Base-by-base conservation (phyloP, 371 early-diverging fungal species). In the Lichtheimia corymbifera region DNA sequence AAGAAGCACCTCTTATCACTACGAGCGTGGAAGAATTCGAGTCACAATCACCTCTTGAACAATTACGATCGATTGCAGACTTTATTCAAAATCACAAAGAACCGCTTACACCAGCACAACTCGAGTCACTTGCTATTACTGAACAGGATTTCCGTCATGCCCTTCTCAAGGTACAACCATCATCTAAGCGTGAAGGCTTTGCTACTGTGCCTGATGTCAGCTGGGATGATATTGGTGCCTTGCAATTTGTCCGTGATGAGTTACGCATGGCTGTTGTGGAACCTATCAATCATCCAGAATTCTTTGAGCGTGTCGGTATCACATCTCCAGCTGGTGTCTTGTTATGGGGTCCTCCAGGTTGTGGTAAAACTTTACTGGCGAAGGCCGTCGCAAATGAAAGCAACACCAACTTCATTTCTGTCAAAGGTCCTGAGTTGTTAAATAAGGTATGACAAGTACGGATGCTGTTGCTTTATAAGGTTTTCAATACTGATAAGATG, bases 341-440 rank as follows among this genome's bases (percentile, higher is more conserved):
- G 50, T 78, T 99, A 15, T 97, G 98, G 90, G 99, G 99, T 13
- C 99, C 99, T 40, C 99, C 99, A 4, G 99, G 99, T 64, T 98
- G 98, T 79, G 99, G 99, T 53, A 99, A 99, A 77, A 99, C 99
- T 3, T 73, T 99, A 62, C 80, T 99, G 63, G 99, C 99, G 17
- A 98, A 98, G 73, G 99, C 99, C 0, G 95, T 99, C 25, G 97
- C 99, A 1, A 97, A 94, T 72, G 96, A 96, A 74, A 93, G 91
- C 66, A 90, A 94, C 59, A 97, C 95, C 68, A 99, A 99, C 76
- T 99, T 99, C 69, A 95, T 99, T 50, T 93, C 94, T 40, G 97
- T 99, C 53, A 99, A 99, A 71, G 99, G 99, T 0, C 99, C 99
- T 17, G 99, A 99, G 71, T 76, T 99, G 12, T 79, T 99, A 47